Base-by-base conservation (phyloP, 805 yeast genomes). In the Torulaspora gathmanii region DNA sequence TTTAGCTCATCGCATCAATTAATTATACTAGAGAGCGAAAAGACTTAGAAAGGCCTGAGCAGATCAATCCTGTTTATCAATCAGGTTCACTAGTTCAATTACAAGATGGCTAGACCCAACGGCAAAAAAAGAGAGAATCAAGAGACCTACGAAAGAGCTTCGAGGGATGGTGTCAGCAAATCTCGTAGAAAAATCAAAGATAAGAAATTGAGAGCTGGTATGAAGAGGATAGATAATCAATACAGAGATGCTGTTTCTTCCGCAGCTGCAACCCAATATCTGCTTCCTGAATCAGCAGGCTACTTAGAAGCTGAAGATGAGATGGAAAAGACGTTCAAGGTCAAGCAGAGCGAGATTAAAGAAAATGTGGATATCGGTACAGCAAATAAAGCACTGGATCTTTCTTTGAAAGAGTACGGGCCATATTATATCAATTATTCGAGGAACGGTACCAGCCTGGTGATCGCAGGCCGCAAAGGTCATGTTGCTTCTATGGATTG, bases 401-500 rank as follows among this genome's bases (percentile, higher is more conserved):
- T 93, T 46, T 77, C 77, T 22, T 70, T 93, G 49, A 75, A 75
- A 10, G 85, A 86, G 49, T 84, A 81, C 61, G 98, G 98, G 0
- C 97, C 99, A 1, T 93, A 93, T 61, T 68, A 73, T 4, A 61
- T 86, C 8, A 89, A 91, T 63, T 93, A 83, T 63, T 78, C 93
- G 2, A 74, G 91, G 64, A 88, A 88, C 56, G 99, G 99, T 44
- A 80, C 96, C 50, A 83, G 83, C 51, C 64, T 93, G 39, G 72
- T 93, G 28, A 70, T 93, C 17, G 93, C 90, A 9, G 99, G 99
- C 15, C 74, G 74, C 38, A 88, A 87, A 63, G 99, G 99, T 3
- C 99, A 93, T 70, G 80, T 93, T 41, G 98, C 99, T 0, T 79
- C 93, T 2, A 83, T 93, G 73, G 96, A 93, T 69, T 93, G 99